These are phyloP conservation scores for Physaria fendleri DNA, from an alignment of 345 rosid species.

Conservation along the genomic window DNA sequence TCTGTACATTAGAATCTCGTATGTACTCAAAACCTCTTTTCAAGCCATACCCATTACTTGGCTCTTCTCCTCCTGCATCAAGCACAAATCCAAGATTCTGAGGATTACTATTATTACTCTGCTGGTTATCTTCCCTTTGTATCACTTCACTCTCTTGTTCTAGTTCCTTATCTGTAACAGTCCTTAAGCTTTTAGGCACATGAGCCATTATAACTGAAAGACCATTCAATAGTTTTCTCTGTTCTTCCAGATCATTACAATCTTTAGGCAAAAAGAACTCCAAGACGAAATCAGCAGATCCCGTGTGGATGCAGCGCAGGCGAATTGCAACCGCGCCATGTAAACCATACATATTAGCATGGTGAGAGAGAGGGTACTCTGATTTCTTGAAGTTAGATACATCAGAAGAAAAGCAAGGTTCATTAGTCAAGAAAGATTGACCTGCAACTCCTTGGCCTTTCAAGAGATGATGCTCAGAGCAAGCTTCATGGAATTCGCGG, in stretches of 20 bases:
- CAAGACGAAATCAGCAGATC: conserved; percentile 67
- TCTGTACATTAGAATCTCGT: conserved; percentile 43
- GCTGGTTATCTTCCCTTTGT: conserved; percentile 37
- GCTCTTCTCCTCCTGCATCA: conserved; percentile 31
- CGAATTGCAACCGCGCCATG: conserved; percentile 83
- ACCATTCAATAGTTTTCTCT: conserved; percentile 60
- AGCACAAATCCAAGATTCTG: conserved; percentile 27
- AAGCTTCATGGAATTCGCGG: conserved; percentile 71
- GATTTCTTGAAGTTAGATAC: conserved; percentile 51
- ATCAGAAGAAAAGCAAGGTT: conserved; percentile 78
- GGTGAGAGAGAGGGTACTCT: conserved; percentile 92
- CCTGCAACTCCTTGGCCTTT: conserved; percentile 94
- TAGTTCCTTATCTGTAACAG: conserved; percentile 64
- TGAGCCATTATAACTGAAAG: conserved; percentile 62
- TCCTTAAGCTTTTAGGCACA: conserved; percentile 67
- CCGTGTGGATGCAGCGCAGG: conserved; percentile 58
- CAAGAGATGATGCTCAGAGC: conserved; percentile 90
- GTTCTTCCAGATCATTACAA: conserved; percentile 55
- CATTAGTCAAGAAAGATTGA: conserved; percentile 75
- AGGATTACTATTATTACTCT: conserved; percentile 20
- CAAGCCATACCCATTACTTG: conserved; percentile 27
- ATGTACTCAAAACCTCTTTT: conserved; percentile 35
- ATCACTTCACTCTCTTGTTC: conserved; percentile 49
- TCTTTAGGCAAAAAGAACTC: conserved; percentile 86
- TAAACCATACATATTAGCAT: conserved; percentile 76